Conservation (phyloP, 139 green algal genomes). For the Gonium pectorale region DNA sequence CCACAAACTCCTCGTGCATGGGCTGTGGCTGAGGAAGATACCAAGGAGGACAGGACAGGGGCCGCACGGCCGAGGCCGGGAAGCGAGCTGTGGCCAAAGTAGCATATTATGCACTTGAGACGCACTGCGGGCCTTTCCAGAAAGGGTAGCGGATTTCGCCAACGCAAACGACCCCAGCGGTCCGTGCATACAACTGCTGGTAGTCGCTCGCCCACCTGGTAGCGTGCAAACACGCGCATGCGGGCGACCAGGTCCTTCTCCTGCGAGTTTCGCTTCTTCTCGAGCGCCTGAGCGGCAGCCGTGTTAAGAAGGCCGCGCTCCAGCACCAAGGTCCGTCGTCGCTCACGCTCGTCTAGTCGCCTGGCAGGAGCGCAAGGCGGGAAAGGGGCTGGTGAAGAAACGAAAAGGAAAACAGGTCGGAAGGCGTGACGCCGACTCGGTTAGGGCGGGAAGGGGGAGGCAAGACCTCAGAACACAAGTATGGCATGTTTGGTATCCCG, state of each 20-base stretch:
- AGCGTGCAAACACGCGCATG: slow-evolving; percentile 89
- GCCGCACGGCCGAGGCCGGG: no score
- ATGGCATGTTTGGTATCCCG: no score
- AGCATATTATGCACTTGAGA: no score
- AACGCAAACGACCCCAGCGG: no score
- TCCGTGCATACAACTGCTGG: not conserved
- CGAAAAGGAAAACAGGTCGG: no score
- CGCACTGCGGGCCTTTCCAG: no score
- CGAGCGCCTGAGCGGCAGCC: slow-evolving; percentile 60
- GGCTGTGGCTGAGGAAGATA: slow-evolving; percentile 4
- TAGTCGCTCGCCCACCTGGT: slow-evolving; percentile 35
- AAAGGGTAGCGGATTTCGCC: no score
- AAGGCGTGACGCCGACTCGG: no score
- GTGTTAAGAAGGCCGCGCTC: slow-evolving; percentile 68
- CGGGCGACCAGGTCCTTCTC: slow-evolving; percentile 80
- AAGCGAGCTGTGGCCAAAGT: no score
- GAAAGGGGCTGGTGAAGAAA: not conserved
- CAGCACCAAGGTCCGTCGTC: slow-evolving; percentile 80
- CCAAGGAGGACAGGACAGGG: not conserved
- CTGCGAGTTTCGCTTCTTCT: slow-evolving; percentile 67
- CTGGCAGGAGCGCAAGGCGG: not conserved
- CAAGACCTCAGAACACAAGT: no score
- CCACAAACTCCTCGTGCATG: slow-evolving; percentile 85
- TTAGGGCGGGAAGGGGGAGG: no score
- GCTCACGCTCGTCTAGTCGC: slow-evolving; percentile 76